A percentile compares a stretch with the other conserved stretches of the same genome.
phyloP scores from a whole-genome alignment of 306 rosid genomes.

The Lupinus albus region DNA sequence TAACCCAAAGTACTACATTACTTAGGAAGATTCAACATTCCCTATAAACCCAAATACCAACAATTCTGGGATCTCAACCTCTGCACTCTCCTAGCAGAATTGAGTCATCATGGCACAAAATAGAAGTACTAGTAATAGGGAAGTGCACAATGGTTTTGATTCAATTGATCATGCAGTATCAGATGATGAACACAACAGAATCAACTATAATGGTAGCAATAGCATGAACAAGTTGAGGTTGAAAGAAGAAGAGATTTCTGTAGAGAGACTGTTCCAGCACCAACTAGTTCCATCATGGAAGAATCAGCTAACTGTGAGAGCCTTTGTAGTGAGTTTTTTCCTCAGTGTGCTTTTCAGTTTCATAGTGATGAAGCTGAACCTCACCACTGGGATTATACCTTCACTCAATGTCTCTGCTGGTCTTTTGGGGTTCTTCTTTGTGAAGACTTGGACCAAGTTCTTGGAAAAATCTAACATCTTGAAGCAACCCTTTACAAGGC shows the following conservation, averaged over 20 bases:
- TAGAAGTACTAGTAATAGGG: constrained; percentile 28
- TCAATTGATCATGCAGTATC: constrained; percentile 1
- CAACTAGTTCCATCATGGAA: constrained; percentile 57
- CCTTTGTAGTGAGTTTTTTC: constrained; percentile 54
- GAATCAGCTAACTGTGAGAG: constrained; percentile 54
- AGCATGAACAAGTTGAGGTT: background rate
- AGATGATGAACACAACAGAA: constrained; percentile 23
- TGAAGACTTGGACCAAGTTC: constrained; percentile 57
- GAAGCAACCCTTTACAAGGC: constrained; percentile 59
- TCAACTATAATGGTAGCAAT: background rate
- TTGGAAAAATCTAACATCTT: constrained; percentile 47
- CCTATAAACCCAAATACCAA: constrained; percentile 21
- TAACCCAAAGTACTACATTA: background rate
- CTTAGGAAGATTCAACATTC: background rate
- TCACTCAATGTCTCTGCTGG: constrained; percentile 67
- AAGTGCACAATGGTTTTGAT: constrained; percentile 30
- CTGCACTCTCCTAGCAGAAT: background rate
- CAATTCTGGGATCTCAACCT: constrained; percentile 21
- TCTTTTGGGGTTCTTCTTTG: constrained; percentile 57
- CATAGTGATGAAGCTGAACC: constrained; percentile 65
- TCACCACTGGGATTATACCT: constrained; percentile 63
- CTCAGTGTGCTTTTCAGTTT: constrained; percentile 51
- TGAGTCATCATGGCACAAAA: constrained; percentile 46
- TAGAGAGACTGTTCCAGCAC: constrained; percentile 55
- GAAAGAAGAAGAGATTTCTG: constrained; percentile 42